Conservation (phyloP, 768 basidiomycete genomes). For the Suillus alpinus region DNA sequence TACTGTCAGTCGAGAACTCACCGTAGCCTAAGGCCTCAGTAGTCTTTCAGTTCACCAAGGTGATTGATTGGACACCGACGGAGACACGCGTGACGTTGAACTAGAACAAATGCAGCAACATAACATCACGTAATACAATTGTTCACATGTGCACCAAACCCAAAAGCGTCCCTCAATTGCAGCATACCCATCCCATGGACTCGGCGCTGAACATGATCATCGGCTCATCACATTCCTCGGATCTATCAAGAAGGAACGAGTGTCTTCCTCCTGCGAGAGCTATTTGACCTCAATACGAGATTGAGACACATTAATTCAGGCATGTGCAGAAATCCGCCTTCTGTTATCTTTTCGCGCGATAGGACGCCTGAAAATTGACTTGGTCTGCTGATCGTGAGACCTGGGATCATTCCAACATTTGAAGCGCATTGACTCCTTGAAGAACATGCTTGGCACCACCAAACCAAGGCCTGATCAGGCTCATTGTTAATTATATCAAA, state of each 20-base stretch:
- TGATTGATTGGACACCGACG: neutral
- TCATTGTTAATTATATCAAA: neutral
- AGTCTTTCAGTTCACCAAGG: neutral
- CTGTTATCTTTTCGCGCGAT: neutral
- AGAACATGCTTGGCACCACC: neutral
- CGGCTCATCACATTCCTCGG: neutral
- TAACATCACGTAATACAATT: neutral
- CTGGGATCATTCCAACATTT: neutral
- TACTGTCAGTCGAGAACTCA: neutral
- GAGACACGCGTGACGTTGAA: neutral
- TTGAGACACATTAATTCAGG: neutral
- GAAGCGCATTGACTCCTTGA: neutral
- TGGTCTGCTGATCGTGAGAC: neutral
- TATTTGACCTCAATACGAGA: neutral
- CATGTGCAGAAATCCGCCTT: neutral
- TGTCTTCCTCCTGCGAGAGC: neutral
- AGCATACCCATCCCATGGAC: neutral
- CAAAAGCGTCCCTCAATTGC: neutral
- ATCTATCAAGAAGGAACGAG: neutral
- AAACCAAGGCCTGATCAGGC: neutral
- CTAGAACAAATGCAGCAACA: neutral
- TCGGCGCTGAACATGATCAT: neutral
- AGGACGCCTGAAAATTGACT: neutral
- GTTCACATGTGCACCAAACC: neutral
- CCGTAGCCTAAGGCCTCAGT: neutral